Conservation (phyloP, 2,329 filamentous ascomycete species). For the Xylaria sp. region DNA sequence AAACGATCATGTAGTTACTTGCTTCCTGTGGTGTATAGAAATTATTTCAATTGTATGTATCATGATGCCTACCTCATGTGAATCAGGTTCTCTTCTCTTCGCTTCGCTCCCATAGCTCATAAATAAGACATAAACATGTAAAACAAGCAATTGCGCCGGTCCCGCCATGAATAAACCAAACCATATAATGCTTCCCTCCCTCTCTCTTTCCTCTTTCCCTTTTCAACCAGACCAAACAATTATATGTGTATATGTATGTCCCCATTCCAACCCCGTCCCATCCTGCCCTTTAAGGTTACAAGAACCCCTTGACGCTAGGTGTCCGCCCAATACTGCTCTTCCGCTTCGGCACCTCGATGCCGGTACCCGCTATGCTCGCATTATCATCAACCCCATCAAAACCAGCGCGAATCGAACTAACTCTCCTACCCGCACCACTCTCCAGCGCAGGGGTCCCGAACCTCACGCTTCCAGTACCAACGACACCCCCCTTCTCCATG, state of each 20-base stretch:
- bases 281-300: too few species aligned
- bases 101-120: background rate
- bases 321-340: constrained; percentile 69
- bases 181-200: constrained; percentile 2
- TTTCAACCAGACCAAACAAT: too few species aligned
- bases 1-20: too few species aligned
- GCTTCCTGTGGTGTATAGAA: too few species aligned
- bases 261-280: too few species aligned
- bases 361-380: constrained; percentile 38
- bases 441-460: constrained; percentile 38
- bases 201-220: background rate
- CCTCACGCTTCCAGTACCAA: constrained; percentile 36
- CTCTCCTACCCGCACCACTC: constrained; percentile 37
- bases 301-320: constrained; percentile 78
- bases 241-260: background rate
- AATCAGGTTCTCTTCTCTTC: too few species aligned
- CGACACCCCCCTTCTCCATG: constrained; percentile 59
- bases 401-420: constrained; percentile 60
- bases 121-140: background rate
- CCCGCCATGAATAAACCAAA: constrained; percentile 17
- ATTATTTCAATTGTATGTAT: too few species aligned
- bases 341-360: constrained; percentile 64
- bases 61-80: too few species aligned
- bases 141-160: constrained; percentile 10
- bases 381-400: constrained; percentile 48